phyloP scores from a whole-genome alignment of 148 eudicot species.

The Drosera capensis region DNA sequence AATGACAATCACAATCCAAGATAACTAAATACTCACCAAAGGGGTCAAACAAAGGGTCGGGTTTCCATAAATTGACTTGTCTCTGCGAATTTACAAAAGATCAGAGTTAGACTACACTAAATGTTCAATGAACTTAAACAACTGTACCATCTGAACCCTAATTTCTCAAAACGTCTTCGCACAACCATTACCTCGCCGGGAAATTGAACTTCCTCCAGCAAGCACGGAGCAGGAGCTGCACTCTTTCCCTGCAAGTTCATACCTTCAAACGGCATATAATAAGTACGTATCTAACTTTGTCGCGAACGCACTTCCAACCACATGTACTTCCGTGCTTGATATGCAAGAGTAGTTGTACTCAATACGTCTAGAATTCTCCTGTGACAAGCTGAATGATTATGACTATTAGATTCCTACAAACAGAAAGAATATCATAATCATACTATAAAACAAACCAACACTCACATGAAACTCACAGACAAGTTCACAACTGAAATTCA shows the following conservation, averaged over 20 bases:
- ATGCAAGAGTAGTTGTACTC: too few relatives aligned
- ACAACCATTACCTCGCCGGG: slow-evolving; percentile 32
- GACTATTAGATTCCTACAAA: too few relatives aligned
- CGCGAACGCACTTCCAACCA: too few relatives aligned
- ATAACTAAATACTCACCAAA: slow-evolving; percentile 19
- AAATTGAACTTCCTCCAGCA: slow-evolving; percentile 24
- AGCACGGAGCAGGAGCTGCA: slow-evolving; percentile 29
- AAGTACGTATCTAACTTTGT: not conserved
- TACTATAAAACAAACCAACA: too few relatives aligned
- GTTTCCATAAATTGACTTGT: slow-evolving; percentile 38
- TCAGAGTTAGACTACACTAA: not conserved
- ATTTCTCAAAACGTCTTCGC: not conserved
- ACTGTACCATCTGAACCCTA: not conserved
- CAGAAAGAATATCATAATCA: too few relatives aligned
- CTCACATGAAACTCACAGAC: too few relatives aligned
- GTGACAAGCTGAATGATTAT: too few relatives aligned
- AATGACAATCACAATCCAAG: not conserved
- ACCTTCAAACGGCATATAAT: slow-evolving; percentile 34
- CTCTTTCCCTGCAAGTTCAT: slow-evolving; percentile 38
- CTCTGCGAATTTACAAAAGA: slow-evolving; percentile 19
- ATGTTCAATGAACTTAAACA: not conserved
- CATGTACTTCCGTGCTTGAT: too few relatives aligned
- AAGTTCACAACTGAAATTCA: too few relatives aligned
- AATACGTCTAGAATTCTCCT: too few relatives aligned
- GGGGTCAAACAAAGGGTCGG: slow-evolving; percentile 20